Conservation (phyloP, 139 green algal genomes). For the Astrephomene gubernaculifera region DNA sequence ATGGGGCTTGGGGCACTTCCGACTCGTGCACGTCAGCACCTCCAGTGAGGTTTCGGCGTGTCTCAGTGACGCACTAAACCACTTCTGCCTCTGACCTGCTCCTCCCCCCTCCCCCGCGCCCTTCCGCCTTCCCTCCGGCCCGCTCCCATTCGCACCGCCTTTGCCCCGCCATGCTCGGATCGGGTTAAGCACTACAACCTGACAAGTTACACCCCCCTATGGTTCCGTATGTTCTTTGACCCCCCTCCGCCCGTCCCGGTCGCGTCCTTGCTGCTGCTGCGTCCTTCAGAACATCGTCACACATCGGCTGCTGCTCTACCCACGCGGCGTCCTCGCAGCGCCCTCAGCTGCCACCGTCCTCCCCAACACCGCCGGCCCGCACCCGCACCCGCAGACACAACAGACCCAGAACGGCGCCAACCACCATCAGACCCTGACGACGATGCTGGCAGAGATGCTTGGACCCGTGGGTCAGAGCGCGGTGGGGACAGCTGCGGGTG, state of each 20-base stretch:
- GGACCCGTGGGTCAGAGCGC: not conserved
- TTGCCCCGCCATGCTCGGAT: not conserved
- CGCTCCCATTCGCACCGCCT: not conserved
- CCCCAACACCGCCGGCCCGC: not conserved
- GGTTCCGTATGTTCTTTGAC: no score
- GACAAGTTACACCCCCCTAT: no score
- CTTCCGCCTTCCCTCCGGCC: no score
- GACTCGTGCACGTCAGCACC: no score
- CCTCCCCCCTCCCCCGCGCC: no score
- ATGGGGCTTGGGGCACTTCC: no score
- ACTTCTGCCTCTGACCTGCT: no score
- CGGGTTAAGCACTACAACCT: no score
- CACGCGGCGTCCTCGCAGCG: not conserved
- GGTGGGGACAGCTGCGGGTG: not conserved
- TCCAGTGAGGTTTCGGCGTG: no score
- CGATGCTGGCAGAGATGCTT: slow-evolving; percentile 16
- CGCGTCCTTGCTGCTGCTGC: not conserved
- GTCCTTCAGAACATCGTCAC: slow-evolving; percentile 22
- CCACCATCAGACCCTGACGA: slow-evolving; percentile 4
- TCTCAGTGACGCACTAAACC: no score
- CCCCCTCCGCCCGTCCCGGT: no score
- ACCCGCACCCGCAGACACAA: no score
- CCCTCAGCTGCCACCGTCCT: not conserved
- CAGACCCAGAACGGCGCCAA: not conserved
- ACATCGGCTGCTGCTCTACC: slow-evolving; percentile 29